Base-by-base conservation (phyloP, 164 flowering plant species). In the Cinnamomum chago region DNA sequence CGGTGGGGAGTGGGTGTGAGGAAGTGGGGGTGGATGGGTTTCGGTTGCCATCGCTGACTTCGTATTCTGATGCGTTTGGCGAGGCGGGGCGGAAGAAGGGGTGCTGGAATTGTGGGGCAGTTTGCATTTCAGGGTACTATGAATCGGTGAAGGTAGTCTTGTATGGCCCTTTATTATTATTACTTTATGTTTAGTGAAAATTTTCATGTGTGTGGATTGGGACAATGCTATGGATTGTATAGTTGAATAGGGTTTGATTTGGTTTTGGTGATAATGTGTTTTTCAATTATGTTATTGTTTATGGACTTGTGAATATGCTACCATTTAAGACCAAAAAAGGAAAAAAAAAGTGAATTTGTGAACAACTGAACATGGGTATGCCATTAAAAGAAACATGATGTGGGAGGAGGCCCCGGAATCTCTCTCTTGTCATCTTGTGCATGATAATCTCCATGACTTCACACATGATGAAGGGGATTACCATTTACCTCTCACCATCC, bases 61-160 rank as follows among this genome's bases (percentile, higher is more conserved):
- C 98, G 0, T 90, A 88, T 84, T 76, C 87, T 0, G 93, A 92
- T 83, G 90, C 87, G 70, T 92, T 86, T 80, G 81, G 75, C 4
- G 86, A 84, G 52, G 73, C 76, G 74, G 12, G 62, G 18, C 77
- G 82, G 67, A 65, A 22, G 70, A 75, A 87, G 79, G 82, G 40
- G 14, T 62, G 99, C 81, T 87, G 81, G 71, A 84, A 76, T 80
- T 96, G 99, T 75, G 85, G 85, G 2, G 92, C 81, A 15, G 58
- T 11, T 2, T 89, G 89, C 75, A 84, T 52, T 55, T 83, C 88
- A 1, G 85, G 82, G 14, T 74, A 72, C 50, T 88, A 86, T 67
- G 83, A 85, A 70, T 82, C 84, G 52, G 65, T 72, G 14, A 86
- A 94, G 97, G 97, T 92, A 85, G 33, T 18, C 51, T 65, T 30